These are phyloP conservation scores for Fusarium sp. DNA, from an alignment of 2,329 filamentous ascomycete genomes.

Conservation along the genomic window DNA sequence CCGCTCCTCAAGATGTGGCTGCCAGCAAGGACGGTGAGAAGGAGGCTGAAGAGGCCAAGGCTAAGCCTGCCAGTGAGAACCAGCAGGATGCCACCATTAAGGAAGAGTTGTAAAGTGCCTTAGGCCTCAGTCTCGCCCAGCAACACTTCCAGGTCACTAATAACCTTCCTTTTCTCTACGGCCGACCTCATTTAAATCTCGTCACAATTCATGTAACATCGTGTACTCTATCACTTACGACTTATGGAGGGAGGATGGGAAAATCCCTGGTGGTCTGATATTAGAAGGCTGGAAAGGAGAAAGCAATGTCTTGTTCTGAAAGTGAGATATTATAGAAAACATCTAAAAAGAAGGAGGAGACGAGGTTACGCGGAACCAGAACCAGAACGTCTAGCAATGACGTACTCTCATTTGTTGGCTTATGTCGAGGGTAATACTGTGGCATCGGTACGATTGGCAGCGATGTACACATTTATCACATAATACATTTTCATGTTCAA, in stretches of 20 bases:
- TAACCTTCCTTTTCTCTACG: neutral
- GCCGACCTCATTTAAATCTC: neutral
- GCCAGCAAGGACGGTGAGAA: conserved; percentile 68
- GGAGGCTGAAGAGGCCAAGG: conserved; percentile 63
- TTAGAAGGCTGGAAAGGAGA: conserved; percentile 14
- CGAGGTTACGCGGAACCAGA: conserved; percentile 21
- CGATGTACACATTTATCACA: conserved; percentile 29
- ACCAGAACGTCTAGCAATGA: conserved; percentile 29
- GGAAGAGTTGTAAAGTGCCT: conserved; percentile 49
- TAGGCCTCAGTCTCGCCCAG: neutral
- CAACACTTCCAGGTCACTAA: neutral
- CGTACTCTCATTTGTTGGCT: conserved; percentile 42
- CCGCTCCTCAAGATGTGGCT: conserved; percentile 49
- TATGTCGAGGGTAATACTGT: conserved; percentile 26
- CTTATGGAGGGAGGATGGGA: conserved; percentile 36
- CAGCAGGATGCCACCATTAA: conserved; percentile 66
- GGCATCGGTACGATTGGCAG: conserved; percentile 16
- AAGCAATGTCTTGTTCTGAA: conserved; percentile 4
- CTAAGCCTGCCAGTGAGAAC: conserved; percentile 71
- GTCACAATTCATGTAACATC: conserved; percentile 36
- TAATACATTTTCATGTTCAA: conserved; percentile 39
- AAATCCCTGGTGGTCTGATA: conserved; percentile 5
- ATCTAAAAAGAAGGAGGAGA: conserved; percentile 24
- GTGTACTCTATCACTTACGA: conserved; percentile 44
- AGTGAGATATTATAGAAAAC: conserved; percentile 18